Evolutionary conservation across 768 basidiomycete species (phyloP), one percentile per base, ranked within the genome.

Genomic region (Boletus rubropictus): DNA sequence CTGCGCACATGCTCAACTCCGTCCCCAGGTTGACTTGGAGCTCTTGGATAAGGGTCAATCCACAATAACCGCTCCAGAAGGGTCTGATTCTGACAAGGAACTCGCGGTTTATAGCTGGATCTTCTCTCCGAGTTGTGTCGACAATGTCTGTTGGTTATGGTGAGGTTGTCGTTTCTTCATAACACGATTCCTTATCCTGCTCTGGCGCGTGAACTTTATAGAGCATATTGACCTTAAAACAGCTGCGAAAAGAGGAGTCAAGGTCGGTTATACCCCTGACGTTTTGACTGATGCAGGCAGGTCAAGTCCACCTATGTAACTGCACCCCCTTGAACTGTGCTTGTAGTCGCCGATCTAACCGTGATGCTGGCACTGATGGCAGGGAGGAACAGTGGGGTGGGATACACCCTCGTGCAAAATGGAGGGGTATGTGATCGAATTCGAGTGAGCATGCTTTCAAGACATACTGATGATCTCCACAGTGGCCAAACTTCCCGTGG

Each of bases 351-450:
- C 15, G 96, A 99, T 63, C 64, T 89, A 8, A 79, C 83, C 0
- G 77, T 95, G 33, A 91, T 97, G 89, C 79, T 99, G 11, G 84
- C 83, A 0, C 75, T 99, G 22, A 97, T 97, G 93, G 93, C 94
- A 0, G 78, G 84, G 42, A 77, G 96, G n/a, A 84, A 89, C 42
- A 86, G 73, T 4, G 82, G 81, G 4, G 73, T 81, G 52, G 78
- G 79, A 2, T 76, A 78, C 43, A 61, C 71, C 1, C 55, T 92
- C 10, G 89, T 92, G 15, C 77, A 84, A 60, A 68, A 76, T 4
- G 88, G 89, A 37, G 70, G 78, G 60, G 92, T 82, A 63, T 33
- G 79, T 49, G 8, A 17, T 37, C 35, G n/a, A 39, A 45, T 51
- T 17, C 38, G 10, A 37, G 2, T 38, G 4, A 36, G 11, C 18